Evolutionary conservation across 2,329 filamentous ascomycete genomes (phyloP).

Genomic region (Scedosporium apiospermum): DNA sequence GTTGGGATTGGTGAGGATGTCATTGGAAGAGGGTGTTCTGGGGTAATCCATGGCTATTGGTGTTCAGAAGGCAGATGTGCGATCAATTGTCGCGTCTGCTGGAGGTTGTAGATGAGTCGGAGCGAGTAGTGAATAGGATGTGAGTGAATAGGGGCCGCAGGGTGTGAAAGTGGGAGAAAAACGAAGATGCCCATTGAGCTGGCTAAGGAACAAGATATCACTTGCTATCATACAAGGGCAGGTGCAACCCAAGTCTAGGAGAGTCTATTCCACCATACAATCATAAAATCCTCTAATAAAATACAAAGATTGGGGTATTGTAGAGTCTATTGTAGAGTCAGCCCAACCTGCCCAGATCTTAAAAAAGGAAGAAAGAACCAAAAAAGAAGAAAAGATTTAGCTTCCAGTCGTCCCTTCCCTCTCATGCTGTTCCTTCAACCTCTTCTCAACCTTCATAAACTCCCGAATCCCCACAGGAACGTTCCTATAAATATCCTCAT

Average conservation of each 20-base stretch:
- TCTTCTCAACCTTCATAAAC: conserved; percentile 97
- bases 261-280: neutral
- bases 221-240: neutral
- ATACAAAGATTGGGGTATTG: neutral
- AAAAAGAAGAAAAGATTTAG: conserved; percentile 13
- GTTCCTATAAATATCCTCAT: conserved; percentile 63
- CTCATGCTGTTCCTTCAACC: conserved; percentile 64
- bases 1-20: neutral
- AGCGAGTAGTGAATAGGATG: no score
- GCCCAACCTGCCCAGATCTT: neutral
- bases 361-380: neutral
- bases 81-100: no score
- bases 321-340: neutral
- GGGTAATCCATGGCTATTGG: no score
- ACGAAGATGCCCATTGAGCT: no score
- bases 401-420: conserved; percentile 41
- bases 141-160: no score
- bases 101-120: no score
- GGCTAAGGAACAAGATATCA: neutral
- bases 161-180: neutral
- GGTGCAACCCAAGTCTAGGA: neutral
- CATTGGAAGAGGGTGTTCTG: neutral
- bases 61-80: no score
- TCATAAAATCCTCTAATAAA: neutral
- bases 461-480: conserved; percentile 89